Percentiles rank a stretch among this genome's conserved stretches.
phyloP scores from a whole-genome alignment of 2,329 filamentous ascomycete genomes.

The Cladophialophora immunda region DNA sequence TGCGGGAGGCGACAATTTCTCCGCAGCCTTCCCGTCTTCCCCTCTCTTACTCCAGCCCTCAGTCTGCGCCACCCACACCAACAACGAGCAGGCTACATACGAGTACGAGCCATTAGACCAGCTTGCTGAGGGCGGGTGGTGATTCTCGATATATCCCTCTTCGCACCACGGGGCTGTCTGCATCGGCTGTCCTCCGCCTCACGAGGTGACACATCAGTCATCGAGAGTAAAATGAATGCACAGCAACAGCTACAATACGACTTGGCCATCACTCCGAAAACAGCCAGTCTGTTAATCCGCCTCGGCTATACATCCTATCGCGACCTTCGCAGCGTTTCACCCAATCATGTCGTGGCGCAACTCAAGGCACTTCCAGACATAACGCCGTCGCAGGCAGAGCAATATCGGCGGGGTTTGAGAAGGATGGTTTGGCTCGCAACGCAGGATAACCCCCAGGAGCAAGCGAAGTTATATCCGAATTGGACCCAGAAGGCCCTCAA shows the following conservation, averaged over 20 bases:
- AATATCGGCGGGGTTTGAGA: constrained; percentile 1
- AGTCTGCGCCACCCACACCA: background rate
- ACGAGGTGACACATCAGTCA: background rate
- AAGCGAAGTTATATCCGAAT: constrained; percentile 6
- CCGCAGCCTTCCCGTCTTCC: background rate
- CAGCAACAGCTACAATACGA: background rate
- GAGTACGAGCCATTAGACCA: too few relatives aligned
- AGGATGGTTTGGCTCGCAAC: constrained; percentile 1
- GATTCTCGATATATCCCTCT: background rate
- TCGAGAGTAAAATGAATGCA: background rate
- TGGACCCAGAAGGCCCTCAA: background rate
- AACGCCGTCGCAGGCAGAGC: background rate
- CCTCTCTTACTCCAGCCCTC: background rate
- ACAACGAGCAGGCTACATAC: background rate
- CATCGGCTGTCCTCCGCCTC: background rate
- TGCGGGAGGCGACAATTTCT: background rate
- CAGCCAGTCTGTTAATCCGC: constrained; percentile 1
- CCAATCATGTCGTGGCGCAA: background rate
- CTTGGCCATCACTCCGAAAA: background rate
- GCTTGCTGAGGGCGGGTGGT: too few relatives aligned
- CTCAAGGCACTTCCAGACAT: background rate
- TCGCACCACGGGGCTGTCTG: background rate
- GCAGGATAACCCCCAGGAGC: background rate
- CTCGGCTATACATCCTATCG: constrained; percentile 1
- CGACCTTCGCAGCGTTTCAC: background rate